These are phyloP conservation scores for Pseudopyrenochaeta lycopersici DNA, from an alignment of 2,329 filamentous ascomycete species.

Conservation along the genomic window DNA sequence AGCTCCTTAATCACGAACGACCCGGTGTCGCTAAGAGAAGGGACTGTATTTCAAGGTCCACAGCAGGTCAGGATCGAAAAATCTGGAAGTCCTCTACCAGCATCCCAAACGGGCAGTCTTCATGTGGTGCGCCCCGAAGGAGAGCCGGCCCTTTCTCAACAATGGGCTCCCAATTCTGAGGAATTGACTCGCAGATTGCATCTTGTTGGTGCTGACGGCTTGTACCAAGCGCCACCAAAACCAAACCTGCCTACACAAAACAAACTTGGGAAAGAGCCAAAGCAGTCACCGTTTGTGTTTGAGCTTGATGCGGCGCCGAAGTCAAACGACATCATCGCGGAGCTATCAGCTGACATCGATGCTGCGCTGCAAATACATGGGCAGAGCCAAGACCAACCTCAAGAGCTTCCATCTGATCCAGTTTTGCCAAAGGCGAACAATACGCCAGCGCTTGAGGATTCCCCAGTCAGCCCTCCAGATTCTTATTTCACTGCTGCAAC, in stretches of 20 bases:
- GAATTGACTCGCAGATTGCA: constrained; percentile 1
- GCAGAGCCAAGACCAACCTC: not conserved
- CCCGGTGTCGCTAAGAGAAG: constrained; percentile 1
- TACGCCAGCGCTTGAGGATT: not conserved
- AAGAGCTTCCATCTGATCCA: constrained; percentile 1
- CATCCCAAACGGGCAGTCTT: not conserved
- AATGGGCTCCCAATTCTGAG: not conserved
- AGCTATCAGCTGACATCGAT: constrained; percentile 28
- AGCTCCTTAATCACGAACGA: not conserved
- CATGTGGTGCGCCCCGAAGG: constrained; percentile 2
- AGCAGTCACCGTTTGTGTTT: constrained; percentile 4
- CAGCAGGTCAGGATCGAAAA: not conserved
- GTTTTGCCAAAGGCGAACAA: not conserved
- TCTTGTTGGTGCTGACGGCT: constrained; percentile 9
- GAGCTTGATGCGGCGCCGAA: constrained; percentile 20
- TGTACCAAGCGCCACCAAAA: constrained; percentile 1
- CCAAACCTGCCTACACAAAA: not conserved
- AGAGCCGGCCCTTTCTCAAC: not conserved
- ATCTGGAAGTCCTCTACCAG: constrained; percentile 1
- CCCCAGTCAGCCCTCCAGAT: constrained; percentile 13
- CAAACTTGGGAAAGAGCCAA: not conserved
- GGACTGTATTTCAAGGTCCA: not conserved
- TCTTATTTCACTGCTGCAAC: not conserved
- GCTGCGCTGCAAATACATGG: not conserved
- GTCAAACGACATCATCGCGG: constrained; percentile 18